A percentile compares a stretch with the other conserved stretches of the same genome.
phyloP scores from a whole-genome alignment of 177 flowering plant genomes.

The Vitis hybrid region DNA sequence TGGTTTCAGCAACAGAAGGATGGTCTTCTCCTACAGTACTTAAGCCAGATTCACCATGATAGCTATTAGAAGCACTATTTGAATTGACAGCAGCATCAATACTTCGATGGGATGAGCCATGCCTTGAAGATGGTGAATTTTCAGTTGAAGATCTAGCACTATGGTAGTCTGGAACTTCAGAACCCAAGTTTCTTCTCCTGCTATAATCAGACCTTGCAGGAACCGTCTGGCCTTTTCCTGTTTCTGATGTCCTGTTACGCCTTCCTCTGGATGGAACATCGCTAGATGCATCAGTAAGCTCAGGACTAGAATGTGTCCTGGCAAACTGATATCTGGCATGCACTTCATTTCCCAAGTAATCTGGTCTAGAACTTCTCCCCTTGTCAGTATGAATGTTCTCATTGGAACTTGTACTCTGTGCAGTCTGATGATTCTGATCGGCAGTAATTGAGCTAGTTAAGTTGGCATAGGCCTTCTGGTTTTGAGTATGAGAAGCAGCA shows the following conservation, averaged over 20 bases:
- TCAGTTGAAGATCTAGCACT: conserved; percentile 37
- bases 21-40: conserved; percentile 45
- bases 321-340: conserved; percentile 67
- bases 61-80: conserved; percentile 27
- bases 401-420: conserved; percentile 25
- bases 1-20: conserved; percentile 43
- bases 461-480: conserved; percentile 41
- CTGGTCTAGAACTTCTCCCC: conserved; percentile 36
- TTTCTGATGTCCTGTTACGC: conserved; percentile 43
- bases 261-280: conserved; percentile 54
- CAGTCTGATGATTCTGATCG: conserved; percentile 29
- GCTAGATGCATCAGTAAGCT: conserved; percentile 62
- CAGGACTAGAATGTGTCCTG: conserved; percentile 91
- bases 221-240: conserved; percentile 42
- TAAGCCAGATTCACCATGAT: conserved; percentile 39
- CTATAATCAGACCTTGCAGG: conserved; percentile 43
- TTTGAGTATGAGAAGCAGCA: conserved; percentile 41
- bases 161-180: conserved; percentile 42
- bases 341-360: conserved; percentile 38
- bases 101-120: conserved; percentile 43
- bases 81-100: conserved; percentile 46
- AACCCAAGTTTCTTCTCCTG: conserved; percentile 50
- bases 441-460: conserved; percentile 33
- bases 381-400: conserved; percentile 33
- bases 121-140: conserved; percentile 47